Evolutionary conservation across 2,329 filamentous ascomycete species (phyloP).

Genomic region (Fusarium hostae): DNA sequence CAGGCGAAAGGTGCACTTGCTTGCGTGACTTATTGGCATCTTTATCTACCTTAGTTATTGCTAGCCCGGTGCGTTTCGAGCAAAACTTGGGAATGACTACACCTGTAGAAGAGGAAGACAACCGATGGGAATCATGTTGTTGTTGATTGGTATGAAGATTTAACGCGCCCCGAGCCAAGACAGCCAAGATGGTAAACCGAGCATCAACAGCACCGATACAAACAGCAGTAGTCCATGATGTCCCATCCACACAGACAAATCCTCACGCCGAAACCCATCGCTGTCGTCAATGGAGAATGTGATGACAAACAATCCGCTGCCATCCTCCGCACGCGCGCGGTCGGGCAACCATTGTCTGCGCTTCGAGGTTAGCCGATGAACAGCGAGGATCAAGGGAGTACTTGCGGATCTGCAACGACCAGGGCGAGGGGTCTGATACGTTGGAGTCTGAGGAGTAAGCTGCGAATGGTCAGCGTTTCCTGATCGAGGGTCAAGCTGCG

Average conservation of each 20-base stretch:
- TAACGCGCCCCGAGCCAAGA: neutral
- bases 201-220: neutral
- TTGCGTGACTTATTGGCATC: neutral
- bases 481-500: neutral
- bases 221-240: neutral
- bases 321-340: neutral
- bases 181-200: neutral
- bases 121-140: accelerated
- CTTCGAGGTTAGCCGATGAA: neutral
- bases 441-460: neutral
- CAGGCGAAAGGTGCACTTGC: neutral
- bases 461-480: neutral
- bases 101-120: neutral
- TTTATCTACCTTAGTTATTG: neutral
- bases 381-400: neutral
- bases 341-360: neutral
- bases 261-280: neutral
- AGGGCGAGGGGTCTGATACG: neutral
- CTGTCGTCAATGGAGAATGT: neutral
- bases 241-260: neutral
- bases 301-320: accelerated
- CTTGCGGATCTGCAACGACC: neutral
- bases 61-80: accelerated
- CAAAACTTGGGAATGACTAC: neutral
- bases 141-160: neutral